Base-by-base conservation (phyloP, 805 yeast species). In the Barnettozyma sp. region DNA sequence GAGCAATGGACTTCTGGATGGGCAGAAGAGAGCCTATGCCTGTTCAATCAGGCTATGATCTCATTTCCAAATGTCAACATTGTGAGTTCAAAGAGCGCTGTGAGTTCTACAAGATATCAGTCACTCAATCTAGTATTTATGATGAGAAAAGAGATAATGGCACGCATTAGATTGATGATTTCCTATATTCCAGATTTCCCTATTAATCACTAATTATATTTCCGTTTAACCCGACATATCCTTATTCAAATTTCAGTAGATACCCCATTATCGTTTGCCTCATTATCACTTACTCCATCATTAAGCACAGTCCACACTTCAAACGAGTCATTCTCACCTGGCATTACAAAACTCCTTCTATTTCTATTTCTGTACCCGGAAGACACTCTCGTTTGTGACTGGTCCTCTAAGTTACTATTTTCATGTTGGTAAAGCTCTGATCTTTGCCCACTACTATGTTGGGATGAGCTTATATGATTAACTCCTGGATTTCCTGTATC, bases 21-120 rank as follows among this genome's bases (percentile, higher is more conserved):
- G 87, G 87, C 1, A 46, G 55, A 22, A 56, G 82, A 30, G 53
- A 51, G 4, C 82, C 84, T 2, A 49, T 46, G 21, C 68, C 67
- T 6, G 63, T 71, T 4, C 47, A 51, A 7, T 59, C 54, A 12
- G 63, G 62, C 1, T 35, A 44, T 11, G 38, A 70, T 54, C 43
- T 58, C 43, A 36, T 52, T 16, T 44, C 56, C 4, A 65, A 66
- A 39, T 81, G 90, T 52, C 61, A 56, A 12, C 59, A 54, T 33
- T 81, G 90, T 56, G 76, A 70, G 14, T 81, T 71, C 50, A 59
- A 61, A 19, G 37, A 48, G 7, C 59, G 57, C 32, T 71, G 77
- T 27, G 17, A 22, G 15, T 30, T 48, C 46, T 54, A 6, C 68
- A 73, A 24, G 19, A 23, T 26, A 13, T 17, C 6, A 6, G 27